Percentiles rank a stretch among this genome's conserved stretches.
Conservation (phyloP, 305 asterid genomes). For the Plantago rigida region DNA sequence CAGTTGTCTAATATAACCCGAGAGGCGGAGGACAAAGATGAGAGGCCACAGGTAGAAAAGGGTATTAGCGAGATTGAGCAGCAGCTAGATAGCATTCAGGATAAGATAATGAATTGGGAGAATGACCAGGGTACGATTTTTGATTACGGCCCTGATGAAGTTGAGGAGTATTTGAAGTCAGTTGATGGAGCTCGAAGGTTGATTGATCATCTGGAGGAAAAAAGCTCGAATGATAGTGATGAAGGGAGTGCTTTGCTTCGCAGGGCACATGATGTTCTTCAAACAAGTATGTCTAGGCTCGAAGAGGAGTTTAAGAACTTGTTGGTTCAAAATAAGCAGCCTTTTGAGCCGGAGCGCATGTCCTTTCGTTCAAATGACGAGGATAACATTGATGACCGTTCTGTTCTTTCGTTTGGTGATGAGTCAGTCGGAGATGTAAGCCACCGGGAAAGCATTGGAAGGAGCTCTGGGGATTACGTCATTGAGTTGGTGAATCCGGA, state of each 20-base stretch:
- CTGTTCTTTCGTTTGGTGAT: slow-evolving; percentile 70
- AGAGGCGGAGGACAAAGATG: slow-evolving; percentile 28
- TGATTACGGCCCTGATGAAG: slow-evolving; percentile 76
- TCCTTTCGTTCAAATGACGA: slow-evolving; percentile 86
- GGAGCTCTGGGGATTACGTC: slow-evolving; percentile 53
- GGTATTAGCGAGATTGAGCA: slow-evolving; percentile 44
- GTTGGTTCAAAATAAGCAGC: slow-evolving; percentile 69
- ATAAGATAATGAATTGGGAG: slow-evolving; percentile 69
- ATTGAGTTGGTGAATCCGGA: slow-evolving; percentile 61
- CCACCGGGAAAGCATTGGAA: slow-evolving; percentile 61
- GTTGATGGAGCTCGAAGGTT: slow-evolving; percentile 60
- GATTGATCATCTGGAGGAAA: slow-evolving; percentile 48
- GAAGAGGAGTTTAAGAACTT: slow-evolving; percentile 78
- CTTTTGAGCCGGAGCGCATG: slow-evolving; percentile 76
- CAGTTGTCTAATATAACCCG: slow-evolving; percentile 43
- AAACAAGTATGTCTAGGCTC: slow-evolving; percentile 80
- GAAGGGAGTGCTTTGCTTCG: slow-evolving; percentile 40
- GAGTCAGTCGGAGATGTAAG: slow-evolving; percentile 62
- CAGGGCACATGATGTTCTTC: slow-evolving; percentile 62
- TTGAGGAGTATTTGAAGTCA: slow-evolving; percentile 52
- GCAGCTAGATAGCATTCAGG: slow-evolving; percentile 49
- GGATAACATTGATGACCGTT: slow-evolving; percentile 51
- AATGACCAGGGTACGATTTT: slow-evolving; percentile 57
- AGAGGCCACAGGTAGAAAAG: slow-evolving; percentile 27
- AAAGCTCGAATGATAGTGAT: slow-evolving; percentile 25